Conservation (phyloP, 1,284 basidiomycete genomes). For the Peniophora sp. region DNA sequence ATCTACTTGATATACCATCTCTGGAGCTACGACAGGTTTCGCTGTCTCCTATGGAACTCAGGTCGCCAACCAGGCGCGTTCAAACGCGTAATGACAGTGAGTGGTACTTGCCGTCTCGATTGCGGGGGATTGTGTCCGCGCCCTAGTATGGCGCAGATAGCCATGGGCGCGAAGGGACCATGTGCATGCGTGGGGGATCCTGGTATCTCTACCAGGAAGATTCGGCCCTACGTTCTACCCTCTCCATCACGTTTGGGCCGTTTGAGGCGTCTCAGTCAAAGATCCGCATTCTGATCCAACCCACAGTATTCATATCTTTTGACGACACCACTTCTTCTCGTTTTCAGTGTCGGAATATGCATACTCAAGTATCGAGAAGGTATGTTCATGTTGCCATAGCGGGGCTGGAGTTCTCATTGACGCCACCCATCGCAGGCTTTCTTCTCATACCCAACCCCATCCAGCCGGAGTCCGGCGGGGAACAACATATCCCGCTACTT, state of each 20-base stretch:
- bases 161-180: neutral
- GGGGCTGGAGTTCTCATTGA: neutral
- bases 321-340: slow-evolving; percentile 52
- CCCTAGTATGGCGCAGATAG: neutral
- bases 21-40: slow-evolving; percentile 66
- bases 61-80: slow-evolving; percentile 70
- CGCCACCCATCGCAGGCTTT: neutral
- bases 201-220: too few species aligned
- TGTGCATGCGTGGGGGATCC: too few species aligned
- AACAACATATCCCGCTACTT: slow-evolving; percentile 3
- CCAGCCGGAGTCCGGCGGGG: neutral
- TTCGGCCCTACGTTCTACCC: neutral
- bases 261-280: neutral
- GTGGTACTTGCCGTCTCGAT: slow-evolving; percentile 16
- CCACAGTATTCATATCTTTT: slow-evolving; percentile 64
- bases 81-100: slow-evolving; percentile 73
- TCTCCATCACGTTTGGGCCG: neutral
- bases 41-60: slow-evolving; percentile 61
- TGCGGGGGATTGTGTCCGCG: neutral
- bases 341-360: slow-evolving; percentile 53
- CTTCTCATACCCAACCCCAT: neutral
- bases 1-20: slow-evolving; percentile 59
- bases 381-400: slow-evolving; percentile 16
- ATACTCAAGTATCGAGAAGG: slow-evolving; percentile 65
- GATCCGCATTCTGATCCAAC: too few species aligned